Evolutionary conservation across 768 basidiomycete species (phyloP).

Genomic region (Kwoniella bestiolae): DNA sequence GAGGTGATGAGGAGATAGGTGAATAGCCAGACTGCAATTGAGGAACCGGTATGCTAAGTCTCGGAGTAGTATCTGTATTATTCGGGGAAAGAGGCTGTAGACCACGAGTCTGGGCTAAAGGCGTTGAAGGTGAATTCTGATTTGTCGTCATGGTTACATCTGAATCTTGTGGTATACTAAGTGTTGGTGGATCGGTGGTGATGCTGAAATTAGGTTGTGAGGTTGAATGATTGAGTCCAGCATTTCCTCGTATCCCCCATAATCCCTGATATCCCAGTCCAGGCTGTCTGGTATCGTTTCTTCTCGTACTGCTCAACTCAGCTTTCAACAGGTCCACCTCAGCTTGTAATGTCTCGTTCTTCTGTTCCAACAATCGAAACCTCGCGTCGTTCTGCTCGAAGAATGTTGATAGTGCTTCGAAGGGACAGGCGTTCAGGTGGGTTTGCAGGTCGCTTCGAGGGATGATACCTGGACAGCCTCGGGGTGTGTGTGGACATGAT

Average conservation of each 20-base stretch:
- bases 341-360: constrained; percentile 14
- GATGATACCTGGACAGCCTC: constrained; percentile 38
- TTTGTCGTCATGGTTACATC: no score
- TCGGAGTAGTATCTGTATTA: background rate
- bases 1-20: background rate
- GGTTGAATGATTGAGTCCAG: background rate
- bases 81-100: background rate
- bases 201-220: background rate
- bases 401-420: constrained; percentile 35
- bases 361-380: constrained; percentile 23
- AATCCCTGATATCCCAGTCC: constrained; percentile 6
- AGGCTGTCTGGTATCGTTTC: background rate
- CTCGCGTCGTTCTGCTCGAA: constrained; percentile 25
- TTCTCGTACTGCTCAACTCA: constrained; percentile 10
- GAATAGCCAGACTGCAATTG: background rate
- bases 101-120: background rate
- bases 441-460: constrained; percentile 21
- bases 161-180: background rate
- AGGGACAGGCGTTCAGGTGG: constrained; percentile 38
- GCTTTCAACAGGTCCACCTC: constrained; percentile 15
- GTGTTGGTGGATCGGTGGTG: background rate
- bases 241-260: constrained; percentile 3
- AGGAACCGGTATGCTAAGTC: background rate
- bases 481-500: constrained; percentile 30
- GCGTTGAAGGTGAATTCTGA: background rate